A percentile compares a stretch with the other conserved stretches of the same genome.
These are phyloP conservation scores for Aspergillus leporis DNA, from an alignment of 495 filamentous ascomycete genomes.

Conservation along the genomic window DNA sequence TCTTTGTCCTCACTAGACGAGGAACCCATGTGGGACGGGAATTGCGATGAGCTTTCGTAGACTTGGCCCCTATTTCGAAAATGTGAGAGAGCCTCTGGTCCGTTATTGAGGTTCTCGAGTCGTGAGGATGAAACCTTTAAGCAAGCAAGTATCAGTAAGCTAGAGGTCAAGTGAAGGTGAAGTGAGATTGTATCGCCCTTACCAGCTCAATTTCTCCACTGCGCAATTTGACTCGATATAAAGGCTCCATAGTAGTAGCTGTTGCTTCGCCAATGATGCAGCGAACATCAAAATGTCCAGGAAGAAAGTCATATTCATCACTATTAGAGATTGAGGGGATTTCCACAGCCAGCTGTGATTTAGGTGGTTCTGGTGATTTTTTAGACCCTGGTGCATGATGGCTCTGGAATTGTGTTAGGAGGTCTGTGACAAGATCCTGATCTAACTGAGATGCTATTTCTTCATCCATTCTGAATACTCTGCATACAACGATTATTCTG, in stretches of 20 bases:
- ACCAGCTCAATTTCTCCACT: constrained; percentile 50
- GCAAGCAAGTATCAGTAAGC: constrained; percentile 1
- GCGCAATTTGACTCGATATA: constrained; percentile 47
- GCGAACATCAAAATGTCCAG: constrained; percentile 44
- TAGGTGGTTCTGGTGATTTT: background rate
- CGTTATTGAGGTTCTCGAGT: constrained; percentile 36
- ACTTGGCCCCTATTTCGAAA: constrained; percentile 21
- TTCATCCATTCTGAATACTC: background rate
- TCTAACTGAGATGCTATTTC: constrained; percentile 2
- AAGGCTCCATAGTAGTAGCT: constrained; percentile 12
- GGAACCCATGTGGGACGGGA: constrained; percentile 1
- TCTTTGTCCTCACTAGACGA: constrained; percentile 17
- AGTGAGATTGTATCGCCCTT: constrained; percentile 16
- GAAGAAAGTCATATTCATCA: constrained; percentile 50
- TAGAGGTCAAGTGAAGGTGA: constrained; percentile 1
- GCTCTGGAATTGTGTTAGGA: constrained; percentile 20
- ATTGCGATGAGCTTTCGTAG: constrained; percentile 3
- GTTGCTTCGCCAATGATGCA: constrained; percentile 40
- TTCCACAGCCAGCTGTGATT: constrained; percentile 31
- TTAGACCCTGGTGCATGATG: background rate
- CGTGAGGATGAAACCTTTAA: constrained; percentile 28
- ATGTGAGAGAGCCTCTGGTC: constrained; percentile 29
- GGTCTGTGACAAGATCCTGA: constrained; percentile 22
- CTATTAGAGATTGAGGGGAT: constrained; percentile 39
- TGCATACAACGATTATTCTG: background rate